Evolutionary conservation across 78 protist genomes (phyloP), one percentile per base, ranked within the genome.

Genomic region (Dictyostelium discoideum): DNA sequence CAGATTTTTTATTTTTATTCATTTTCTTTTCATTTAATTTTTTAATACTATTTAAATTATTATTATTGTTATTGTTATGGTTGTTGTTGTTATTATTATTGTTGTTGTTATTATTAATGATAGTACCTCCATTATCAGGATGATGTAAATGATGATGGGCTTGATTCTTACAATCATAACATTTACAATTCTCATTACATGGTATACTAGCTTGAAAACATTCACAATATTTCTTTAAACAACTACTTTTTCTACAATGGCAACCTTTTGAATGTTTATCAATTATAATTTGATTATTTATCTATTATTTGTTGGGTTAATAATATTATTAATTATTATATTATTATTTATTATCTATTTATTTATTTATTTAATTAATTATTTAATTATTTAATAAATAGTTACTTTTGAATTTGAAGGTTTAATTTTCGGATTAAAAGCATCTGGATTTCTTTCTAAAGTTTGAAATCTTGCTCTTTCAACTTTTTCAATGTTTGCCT

Each of bases 171-270:
- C 97, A 95, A 74, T 90, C 94, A 16, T 63, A 44, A 84, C 98
- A 97, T 63, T 84, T 81, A 79, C 98, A 97, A 39, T 73, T 37
- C n/a, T 69, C 92, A 37, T 57, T n/a, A 79, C 98, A 97, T 18
- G 24, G 39, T 32, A 97, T 86, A 22, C 97, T 93, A 10, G 98
- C 98, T 85, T 97, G 98, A 54, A 69, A 98, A 93, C 98, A 98
- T 86, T 98, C 98, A 96, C 98, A 98, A 89, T 98, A 98, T 72
- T 96, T 96, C 50, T 98, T 98, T 26, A 96, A 93, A 94, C 98
- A 98, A 69, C 87, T 80, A 46, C 96, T 86, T 83, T 83, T 97
- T 84, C 92, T 86, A 92, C 98, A 98, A 86, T 95, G 96, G 93
- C 98, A 98, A 9, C 98, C 98, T 76, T 87, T 94, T 79, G 6